A percentile compares a stretch with the other conserved stretches of the same genome.
These are phyloP conservation scores for Crithidia thermophila DNA, from an alignment of 208 protist genomes.

Conservation along the genomic window DNA sequence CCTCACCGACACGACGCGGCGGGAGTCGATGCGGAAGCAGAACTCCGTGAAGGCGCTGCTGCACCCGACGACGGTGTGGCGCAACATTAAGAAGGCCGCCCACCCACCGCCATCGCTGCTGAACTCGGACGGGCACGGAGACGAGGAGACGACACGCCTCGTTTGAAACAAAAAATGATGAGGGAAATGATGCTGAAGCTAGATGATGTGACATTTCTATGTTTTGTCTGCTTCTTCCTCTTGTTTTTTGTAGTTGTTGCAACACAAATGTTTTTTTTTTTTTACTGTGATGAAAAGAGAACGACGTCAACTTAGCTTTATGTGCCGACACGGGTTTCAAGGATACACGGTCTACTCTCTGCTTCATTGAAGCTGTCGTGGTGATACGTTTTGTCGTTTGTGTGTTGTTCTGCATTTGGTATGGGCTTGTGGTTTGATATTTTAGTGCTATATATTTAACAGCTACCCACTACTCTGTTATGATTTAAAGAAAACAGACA, in stretches of 20 bases:
- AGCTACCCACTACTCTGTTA: no score
- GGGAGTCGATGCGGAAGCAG: slow-evolving; percentile 44
- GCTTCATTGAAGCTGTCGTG: no score
- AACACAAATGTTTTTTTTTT: slow-evolving; percentile 2
- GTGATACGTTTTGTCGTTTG: no score
- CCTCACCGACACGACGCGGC: slow-evolving; percentile 52
- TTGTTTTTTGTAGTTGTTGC: background rate
- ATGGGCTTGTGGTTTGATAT: no score
- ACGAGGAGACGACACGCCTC: slow-evolving; percentile 13
- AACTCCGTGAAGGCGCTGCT: slow-evolving; percentile 31
- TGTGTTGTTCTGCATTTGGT: no score
- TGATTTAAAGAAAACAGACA: no score
- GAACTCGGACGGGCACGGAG: background rate
- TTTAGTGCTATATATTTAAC: no score
- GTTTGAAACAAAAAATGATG: no score
- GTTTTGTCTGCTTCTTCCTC: background rate
- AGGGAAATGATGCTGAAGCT: no score
- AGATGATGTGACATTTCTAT: slow-evolving; percentile 4
- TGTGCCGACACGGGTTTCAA: no score
- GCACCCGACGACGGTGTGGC: slow-evolving; percentile 33
- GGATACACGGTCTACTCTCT: no score
- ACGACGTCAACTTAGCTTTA: background rate
- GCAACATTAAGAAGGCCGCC: slow-evolving; percentile 32
- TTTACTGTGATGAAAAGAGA: background rate
- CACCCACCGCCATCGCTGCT: slow-evolving; percentile 42